Base-by-base conservation (phyloP, 1,284 basidiomycete genomes). In the Neonothopanus nambi region DNA sequence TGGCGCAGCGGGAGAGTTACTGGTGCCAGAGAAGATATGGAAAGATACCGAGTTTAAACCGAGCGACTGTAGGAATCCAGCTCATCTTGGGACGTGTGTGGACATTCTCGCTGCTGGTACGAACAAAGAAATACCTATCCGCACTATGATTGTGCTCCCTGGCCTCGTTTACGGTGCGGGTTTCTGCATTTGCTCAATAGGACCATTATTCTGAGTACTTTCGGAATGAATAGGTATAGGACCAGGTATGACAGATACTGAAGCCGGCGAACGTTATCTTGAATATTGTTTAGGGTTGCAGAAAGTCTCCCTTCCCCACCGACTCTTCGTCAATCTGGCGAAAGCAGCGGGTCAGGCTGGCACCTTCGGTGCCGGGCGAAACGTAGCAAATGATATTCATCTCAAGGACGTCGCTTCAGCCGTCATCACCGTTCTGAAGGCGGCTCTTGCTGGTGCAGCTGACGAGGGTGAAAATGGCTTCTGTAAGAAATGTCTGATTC, bases 151-250 rank as follows among this genome's bases (percentile, higher is more conserved):
- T 8, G 40, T 50, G 13, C 13, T 42, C 15, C 52, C 52, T 5
- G 52, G 46, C 3, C 37, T 47, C n/a, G 47, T 54, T 3, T 54
- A 54, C 40, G 52, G 52, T 49, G n/a, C 17, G 36, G 12, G 45
- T n/a, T 23, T 15, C 15, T 7, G 20, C 15, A n/a, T 13, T 17
- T 3, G 8, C 7, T 49, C 6, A 24, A n/a, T 36, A 7, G 5
- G 8, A 17, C 40, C n/a, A n/a, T n/a, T 5, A 30, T 12, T 48
- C n/a, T 12, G 21, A 38, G 20, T 37, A 15, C 20, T 30, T 23
- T 40, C 13, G 9, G 12, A 17, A 17, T 39, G 37, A 20, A 49
- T 18, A 51, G 49, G 49, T 24, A n/a, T 51, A 12, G 49, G 49
- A 13, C 20, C 49, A 51, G 49, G 49, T 30, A 15, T 12, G 9